Evolutionary conservation across 768 basidiomycete species (phyloP).

Genomic region (Clitopilus hobsonii): DNA sequence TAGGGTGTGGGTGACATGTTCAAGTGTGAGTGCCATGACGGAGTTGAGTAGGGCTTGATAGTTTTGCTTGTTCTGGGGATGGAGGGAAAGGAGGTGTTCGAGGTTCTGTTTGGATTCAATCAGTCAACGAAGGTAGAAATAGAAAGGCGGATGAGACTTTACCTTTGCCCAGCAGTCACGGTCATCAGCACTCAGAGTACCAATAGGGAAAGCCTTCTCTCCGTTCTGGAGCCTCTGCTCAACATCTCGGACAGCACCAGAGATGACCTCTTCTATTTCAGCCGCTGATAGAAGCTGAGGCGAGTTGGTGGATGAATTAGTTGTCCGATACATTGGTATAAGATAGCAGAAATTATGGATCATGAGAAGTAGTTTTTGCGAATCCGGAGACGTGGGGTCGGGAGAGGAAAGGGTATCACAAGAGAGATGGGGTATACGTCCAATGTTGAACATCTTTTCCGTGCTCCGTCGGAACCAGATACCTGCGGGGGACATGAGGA

Average conservation of each 20-base stretch:
- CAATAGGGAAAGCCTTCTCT: conserved; percentile 57
- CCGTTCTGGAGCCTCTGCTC: conserved; percentile 40
- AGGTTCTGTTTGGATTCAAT: conserved; percentile 54
- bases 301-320: conserved; percentile 18
- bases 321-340: conserved; percentile 57
- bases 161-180: conserved; percentile 82
- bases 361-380: conserved; percentile 64
- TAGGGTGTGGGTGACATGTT: conserved; percentile 56
- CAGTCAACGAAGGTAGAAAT: neutral
- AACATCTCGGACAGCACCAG: conserved; percentile 54
- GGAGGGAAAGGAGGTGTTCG: conserved; percentile 59
- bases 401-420: conserved; percentile 61
- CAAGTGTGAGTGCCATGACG: conserved; percentile 77
- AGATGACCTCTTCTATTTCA: conserved; percentile 41
- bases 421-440: conserved; percentile 62
- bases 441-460: conserved; percentile 68
- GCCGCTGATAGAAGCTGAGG: conserved; percentile 27
- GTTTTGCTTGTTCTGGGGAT: conserved; percentile 55
- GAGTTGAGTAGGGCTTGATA: conserved; percentile 68
- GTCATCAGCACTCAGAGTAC: conserved; percentile 73
- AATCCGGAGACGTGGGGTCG: conserved; percentile 39
- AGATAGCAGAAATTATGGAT: conserved; percentile 77
- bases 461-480: conserved; percentile 61
- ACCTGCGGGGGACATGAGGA: conserved; percentile 24
- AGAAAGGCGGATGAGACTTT: conserved; percentile 13